Base-by-base conservation (phyloP, 148 eudicot species). In the Fagopyrum esculentum region DNA sequence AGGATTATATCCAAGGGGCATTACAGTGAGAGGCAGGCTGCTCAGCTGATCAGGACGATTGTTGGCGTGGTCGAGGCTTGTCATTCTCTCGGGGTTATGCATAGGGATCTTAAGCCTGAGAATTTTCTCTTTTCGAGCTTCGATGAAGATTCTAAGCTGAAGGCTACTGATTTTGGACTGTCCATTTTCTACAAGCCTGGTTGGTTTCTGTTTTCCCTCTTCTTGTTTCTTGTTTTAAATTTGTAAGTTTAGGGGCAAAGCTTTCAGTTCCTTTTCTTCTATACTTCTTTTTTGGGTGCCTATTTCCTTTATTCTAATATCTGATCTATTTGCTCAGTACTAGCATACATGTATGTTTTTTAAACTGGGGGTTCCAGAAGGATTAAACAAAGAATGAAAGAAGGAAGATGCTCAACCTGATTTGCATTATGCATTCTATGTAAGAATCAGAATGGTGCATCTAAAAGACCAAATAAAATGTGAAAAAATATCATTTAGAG, bases 1-100 rank as follows among this genome's bases (percentile, higher is more conserved):
- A 80, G 93, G 79, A 90, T 90, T 73, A 87, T 90, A 15, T 88
- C 88, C 3, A 90, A 85, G 71, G 94, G 94, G 1, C 94, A 90
- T 79, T 90, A 88, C n/a, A 90, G 86, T 43, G 94, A 90, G 77
- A 73, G 78, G 47, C 80, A 90, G 57, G 91, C 94, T 13, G 91
- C 81, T 9, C 51, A 77, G 16, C 72, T 90, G 84, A 88, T 86
- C 49, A 88, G 85, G 69, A 90, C 87, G 0, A 88, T 90, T 77
- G 91, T 90, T 69, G 90, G 84, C 12, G 91, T 90, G 60, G 94
- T 90, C 48, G 90, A 90, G 74, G 91, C 87, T 73, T 90, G 94
- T 55, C 94, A 90, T 75, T 88, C 94, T 60, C 87, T 90, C 71
- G 94, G 94, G 51, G 94, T 90, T 77, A 87, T 89, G 93, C 93